phyloP scores from a whole-genome alignment of 495 filamentous ascomycete species.

The Tuber magnatum region DNA sequence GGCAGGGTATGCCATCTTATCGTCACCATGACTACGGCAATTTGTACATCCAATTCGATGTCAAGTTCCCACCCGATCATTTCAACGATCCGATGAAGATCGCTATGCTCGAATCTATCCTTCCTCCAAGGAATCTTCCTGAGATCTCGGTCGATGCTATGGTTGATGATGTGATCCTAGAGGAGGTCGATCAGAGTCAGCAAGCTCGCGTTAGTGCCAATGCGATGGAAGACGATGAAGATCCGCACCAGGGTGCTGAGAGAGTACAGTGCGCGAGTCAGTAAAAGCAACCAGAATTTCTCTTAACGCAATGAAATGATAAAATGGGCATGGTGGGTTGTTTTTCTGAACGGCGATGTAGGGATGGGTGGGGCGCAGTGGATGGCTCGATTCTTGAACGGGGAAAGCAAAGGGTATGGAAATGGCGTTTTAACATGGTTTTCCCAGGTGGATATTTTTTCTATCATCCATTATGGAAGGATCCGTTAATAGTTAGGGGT shows the following conservation, averaged over 20 bases:
- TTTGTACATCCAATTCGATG: conserved; percentile 93
- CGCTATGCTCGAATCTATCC: conserved; percentile 66
- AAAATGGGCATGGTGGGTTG: background rate
- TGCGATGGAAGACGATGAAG: conserved; percentile 74
- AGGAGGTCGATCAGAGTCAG: conserved; percentile 68
- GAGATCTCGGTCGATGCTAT: conserved; percentile 65
- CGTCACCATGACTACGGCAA: conserved; percentile 95
- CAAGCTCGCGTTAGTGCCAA: conserved; percentile 63
- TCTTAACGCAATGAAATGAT: conserved; percentile 1
- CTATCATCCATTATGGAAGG: background rate
- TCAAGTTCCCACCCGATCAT: conserved; percentile 80
- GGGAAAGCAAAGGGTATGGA: background rate
- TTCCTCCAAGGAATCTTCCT: conserved; percentile 62
- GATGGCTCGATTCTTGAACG: background rate
- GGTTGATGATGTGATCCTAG: conserved; percentile 66
- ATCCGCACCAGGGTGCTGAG: conserved; percentile 76
- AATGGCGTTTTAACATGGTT: conserved; percentile 3
- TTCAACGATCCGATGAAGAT: conserved; percentile 54
- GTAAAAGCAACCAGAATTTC: conserved; percentile 49
- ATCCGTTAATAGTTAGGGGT: conserved; percentile 5
- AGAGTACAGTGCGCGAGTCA: conserved; percentile 96
- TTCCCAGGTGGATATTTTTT: background rate
- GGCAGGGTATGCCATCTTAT: conserved; percentile 96
- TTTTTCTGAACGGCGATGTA: conserved; percentile 1
- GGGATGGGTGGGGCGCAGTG: background rate